Conservation (phyloP, 2,329 filamentous ascomycete genomes). For the Coniochaeta sp. region DNA sequence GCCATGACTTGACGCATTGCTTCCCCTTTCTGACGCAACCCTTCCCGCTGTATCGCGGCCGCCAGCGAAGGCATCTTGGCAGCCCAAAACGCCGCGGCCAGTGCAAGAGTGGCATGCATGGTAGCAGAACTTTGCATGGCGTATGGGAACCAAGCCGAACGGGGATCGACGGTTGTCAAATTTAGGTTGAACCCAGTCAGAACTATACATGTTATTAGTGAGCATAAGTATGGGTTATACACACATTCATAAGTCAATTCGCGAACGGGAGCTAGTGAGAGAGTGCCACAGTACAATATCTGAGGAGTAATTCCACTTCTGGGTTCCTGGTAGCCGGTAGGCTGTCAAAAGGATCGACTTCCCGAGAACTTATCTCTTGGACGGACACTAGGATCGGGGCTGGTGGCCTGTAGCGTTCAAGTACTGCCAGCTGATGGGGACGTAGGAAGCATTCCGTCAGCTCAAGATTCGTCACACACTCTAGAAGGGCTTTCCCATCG, state of each 20-base stretch:
- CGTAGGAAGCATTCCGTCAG: background rate
- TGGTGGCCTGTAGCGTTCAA: background rate
- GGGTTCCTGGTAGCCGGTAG: background rate
- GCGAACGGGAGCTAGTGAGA: background rate
- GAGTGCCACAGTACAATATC: background rate
- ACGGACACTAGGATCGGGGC: background rate
- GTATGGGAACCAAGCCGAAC: background rate
- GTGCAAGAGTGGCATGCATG: background rate
- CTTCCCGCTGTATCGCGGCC: background rate
- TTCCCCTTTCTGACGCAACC: background rate
- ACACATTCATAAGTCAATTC: background rate
- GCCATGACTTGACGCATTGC: background rate
- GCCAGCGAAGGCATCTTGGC: background rate
- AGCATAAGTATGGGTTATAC: background rate
- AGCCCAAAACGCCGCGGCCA: background rate
- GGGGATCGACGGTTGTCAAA: background rate
- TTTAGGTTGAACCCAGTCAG: background rate
- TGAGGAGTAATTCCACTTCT: background rate
- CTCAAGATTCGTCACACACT: background rate
- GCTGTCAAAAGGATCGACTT: background rate
- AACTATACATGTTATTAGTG: background rate
- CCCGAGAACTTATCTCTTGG: background rate
- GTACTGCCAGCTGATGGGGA: background rate
- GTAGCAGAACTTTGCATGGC: background rate
- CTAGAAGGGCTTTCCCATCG: background rate